These are phyloP conservation scores for Aureobasidium sp. DNA, from an alignment of 2,329 filamentous ascomycete genomes.

Conservation along the genomic window DNA sequence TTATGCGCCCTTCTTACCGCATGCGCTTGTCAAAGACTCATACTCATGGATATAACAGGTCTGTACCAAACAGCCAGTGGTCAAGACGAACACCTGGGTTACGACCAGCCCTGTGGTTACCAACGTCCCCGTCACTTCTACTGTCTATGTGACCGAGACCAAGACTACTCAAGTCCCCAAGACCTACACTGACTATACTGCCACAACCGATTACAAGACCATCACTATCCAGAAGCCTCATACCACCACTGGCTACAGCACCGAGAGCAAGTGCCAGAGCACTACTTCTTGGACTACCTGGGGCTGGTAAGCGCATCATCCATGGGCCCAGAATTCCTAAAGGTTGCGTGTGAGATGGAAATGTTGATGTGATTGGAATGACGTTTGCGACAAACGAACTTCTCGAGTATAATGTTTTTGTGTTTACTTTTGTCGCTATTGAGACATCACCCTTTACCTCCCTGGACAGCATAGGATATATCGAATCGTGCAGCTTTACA, in stretches of 20 bases:
- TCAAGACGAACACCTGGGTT: neutral
- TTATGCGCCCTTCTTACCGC: neutral
- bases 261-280: neutral
- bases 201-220: constrained; percentile 9
- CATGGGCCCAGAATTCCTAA: no score
- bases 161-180: neutral
- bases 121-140: neutral
- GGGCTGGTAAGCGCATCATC: neutral
- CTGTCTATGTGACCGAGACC: neutral
- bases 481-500: neutral
- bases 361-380: neutral
- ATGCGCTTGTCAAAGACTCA: neutral
- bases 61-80: neutral
- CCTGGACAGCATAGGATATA: neutral
- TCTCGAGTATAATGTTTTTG: neutral
- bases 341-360: neutral
- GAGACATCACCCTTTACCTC: neutral
- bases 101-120: neutral
- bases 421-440: neutral
- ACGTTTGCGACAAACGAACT: neutral
- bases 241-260: neutral
- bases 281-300: constrained; percentile 12
- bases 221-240: constrained; percentile 6
- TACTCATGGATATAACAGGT: neutral
- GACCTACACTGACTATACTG: neutral